Percentiles rank a stretch among this genome's conserved stretches.
These are phyloP conservation scores for Corymbia maculata DNA, from an alignment of 345 rosid species.

Conservation along the genomic window DNA sequence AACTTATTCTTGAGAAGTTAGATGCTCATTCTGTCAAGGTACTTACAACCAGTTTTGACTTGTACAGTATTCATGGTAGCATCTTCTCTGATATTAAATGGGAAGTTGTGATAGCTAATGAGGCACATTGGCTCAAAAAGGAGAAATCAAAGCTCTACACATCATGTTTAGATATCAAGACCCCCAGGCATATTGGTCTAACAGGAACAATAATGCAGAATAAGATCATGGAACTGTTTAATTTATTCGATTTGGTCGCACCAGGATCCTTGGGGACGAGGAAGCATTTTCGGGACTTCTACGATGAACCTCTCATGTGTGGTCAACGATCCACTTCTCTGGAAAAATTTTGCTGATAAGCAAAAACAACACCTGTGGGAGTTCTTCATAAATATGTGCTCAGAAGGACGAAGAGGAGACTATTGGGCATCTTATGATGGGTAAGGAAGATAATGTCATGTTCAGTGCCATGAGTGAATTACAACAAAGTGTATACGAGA, in stretches of 20 bases:
- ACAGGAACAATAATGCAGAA: slow-evolving; percentile 95
- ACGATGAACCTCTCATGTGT: slow-evolving; percentile 82
- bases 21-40: slow-evolving; percentile 55
- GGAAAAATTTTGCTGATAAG: slow-evolving; percentile 68
- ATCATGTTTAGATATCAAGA: slow-evolving; percentile 54
- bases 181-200: slow-evolving; percentile 63
- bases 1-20: slow-evolving; percentile 64
- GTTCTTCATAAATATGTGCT: slow-evolving; percentile 75
- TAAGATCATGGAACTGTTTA: slow-evolving; percentile 81
- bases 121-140: slow-evolving; percentile 86
- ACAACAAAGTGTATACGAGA: slow-evolving; percentile 74
- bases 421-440: slow-evolving; percentile 94
- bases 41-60: slow-evolving; percentile 79
- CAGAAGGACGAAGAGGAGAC: slow-evolving; percentile 97
- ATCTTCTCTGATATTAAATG: slow-evolving; percentile 58
- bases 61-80: slow-evolving; percentile 65
- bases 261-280: slow-evolving; percentile 81
- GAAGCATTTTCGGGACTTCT: slow-evolving; percentile 80
- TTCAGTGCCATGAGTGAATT: slow-evolving; percentile 91
- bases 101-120: slow-evolving; percentile 88
- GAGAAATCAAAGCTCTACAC: slow-evolving; percentile 83
- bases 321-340: slow-evolving; percentile 89
- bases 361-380: slow-evolving; percentile 65
- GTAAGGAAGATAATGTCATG: slow-evolving; percentile 94
- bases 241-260: slow-evolving; percentile 87